Conservation (phyloP, 805 yeast species). For the Nakazawaea holstii region DNA sequence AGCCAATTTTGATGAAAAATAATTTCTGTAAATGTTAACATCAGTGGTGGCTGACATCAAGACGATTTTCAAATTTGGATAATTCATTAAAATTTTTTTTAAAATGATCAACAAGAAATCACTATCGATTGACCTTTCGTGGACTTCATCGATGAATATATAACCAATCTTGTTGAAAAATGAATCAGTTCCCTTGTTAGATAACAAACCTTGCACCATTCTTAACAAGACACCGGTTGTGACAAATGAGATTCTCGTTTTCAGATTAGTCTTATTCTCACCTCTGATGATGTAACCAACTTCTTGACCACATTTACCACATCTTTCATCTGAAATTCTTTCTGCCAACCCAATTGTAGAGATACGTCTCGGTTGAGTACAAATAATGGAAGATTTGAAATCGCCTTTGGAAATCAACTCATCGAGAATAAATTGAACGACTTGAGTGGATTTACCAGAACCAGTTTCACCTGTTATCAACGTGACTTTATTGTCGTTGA, state of each 20-base stretch:
- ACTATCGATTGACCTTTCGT: slow-evolving; percentile 87
- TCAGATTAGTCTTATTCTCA: slow-evolving; percentile 57
- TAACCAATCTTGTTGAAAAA: slow-evolving; percentile 56
- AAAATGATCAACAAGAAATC: slow-evolving; percentile 78
- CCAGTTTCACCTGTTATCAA: slow-evolving; percentile 96
- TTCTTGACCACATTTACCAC: slow-evolving; percentile 59
- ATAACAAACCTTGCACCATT: slow-evolving; percentile 59
- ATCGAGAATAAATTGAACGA: slow-evolving; percentile 85
- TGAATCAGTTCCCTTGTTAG: slow-evolving; percentile 19
- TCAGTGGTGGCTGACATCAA: slow-evolving; percentile 95
- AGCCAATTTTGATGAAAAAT: slow-evolving; percentile 49
- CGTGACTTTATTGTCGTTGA: slow-evolving; percentile 57
- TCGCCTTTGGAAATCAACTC: slow-evolving; percentile 43
- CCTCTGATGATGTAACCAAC: slow-evolving; percentile 91
- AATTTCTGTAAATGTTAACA: slow-evolving; percentile 56
- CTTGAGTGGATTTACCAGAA: slow-evolving; percentile 94
- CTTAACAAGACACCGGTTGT: slow-evolving; percentile 91
- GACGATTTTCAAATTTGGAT: slow-evolving; percentile 57
- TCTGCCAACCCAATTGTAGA: slow-evolving; percentile 94
- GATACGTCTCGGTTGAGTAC: slow-evolving; percentile 95
- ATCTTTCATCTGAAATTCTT: slow-evolving; percentile 82
- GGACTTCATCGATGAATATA: slow-evolving; percentile 92
- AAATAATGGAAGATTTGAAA: slow-evolving; percentile 57
- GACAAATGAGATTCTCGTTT: slow-evolving; percentile 77
- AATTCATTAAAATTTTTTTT: slow-evolving; percentile 49